Evolutionary conservation across 352 stramenopile genomes (phyloP), one percentile per base, ranked within the genome.

Genomic region (Pythium periplocum): DNA sequence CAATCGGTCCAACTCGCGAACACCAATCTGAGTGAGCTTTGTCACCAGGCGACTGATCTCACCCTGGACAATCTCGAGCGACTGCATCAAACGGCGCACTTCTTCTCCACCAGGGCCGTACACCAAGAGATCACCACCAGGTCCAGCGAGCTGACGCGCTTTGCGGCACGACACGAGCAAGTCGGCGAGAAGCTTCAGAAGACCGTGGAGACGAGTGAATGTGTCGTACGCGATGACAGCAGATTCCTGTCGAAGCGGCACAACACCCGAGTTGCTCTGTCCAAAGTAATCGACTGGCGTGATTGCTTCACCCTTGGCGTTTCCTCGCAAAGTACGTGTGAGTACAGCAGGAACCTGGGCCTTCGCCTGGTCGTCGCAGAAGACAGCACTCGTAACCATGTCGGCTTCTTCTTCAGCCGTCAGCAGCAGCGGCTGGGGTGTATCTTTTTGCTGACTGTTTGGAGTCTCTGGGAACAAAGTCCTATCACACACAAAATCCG

Each of bases 161-260:
- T 92, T 92, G 49, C 81, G 81, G 47, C 83, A 94, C 26, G 81
- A 92, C 6, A 94, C 83, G 31, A 94, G 53, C 38, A 94, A 61
- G 62, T 94, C 83, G 4, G 83, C 83, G 6, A 92, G 66, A 30
- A 94, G 53, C 63, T 94, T 94, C 30, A 94, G 56, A 33, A 94
- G 61, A 4, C 71, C 81, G 34, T 94, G 83, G 4, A 94, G 59
- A 43, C 85, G 82, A 8, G 75, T 89, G 58, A 86, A 94, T 3
- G 74, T 73, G 31, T 89, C 74, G 34, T 85, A 89, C 4, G 83
- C 83, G 33, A 78, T 69, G 3, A 64, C 64, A 8, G 64, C 63
- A 2, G 78, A 71, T 12, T 91, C 78, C 32, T 78, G 78, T 3
- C 74, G 77, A 9, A 94, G 68, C 6, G 75, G 33, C 4, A 92